Evolutionary conservation across 495 filamentous ascomycete genomes (phyloP), one percentile per base, ranked within the genome.

Genomic region (Mycothermus thermophilus): DNA sequence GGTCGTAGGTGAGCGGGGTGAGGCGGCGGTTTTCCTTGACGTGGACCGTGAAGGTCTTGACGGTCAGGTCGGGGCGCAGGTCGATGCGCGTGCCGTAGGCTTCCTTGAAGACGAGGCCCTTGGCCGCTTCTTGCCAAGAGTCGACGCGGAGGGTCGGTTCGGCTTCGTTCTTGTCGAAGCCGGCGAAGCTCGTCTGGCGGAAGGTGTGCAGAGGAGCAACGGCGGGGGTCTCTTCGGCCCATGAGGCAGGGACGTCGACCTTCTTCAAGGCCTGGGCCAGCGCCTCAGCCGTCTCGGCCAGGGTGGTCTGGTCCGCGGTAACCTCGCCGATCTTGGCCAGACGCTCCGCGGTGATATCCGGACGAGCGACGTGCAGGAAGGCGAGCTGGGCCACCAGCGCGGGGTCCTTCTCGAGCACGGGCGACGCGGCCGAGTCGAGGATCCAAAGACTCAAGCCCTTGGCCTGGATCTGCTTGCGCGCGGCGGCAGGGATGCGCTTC

Each of bases 1-100:
- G 83, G 55, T 94, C 88, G 56, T 97, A 97, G 8, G 79, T 78
- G 29, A 57, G 47, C 13, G 90, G 90, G 0, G 90, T 97, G 29
- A 97, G 71, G 28, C 90, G 72, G 37, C 87, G 79, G 60, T 94
- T 94, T 63, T 94, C 92, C 64, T 93, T 81, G 55, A 97, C 90
- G 40, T 77, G 76, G 31, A 93, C 76, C 22, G 83, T 81, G 53
- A 69, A 78, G 4, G 88, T 95, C 71, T 93, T 82, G 50, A 81
- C 71, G 4, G 76, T 60, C 18, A 92, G 60, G 50, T 97, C 90
- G 27, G 90, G 90, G 10, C 90, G 79, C 13, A 96, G 75, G 25
- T 66, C 65, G 38, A 62, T 61, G 48, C 73, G 65, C 13, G 81
- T 87, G 30, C 67, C 74, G 45, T 84, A 94, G 8, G 86, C 90